Evolutionary conservation across 2,329 filamentous ascomycete species (phyloP).

Genomic region (Fusarium chuoi): DNA sequence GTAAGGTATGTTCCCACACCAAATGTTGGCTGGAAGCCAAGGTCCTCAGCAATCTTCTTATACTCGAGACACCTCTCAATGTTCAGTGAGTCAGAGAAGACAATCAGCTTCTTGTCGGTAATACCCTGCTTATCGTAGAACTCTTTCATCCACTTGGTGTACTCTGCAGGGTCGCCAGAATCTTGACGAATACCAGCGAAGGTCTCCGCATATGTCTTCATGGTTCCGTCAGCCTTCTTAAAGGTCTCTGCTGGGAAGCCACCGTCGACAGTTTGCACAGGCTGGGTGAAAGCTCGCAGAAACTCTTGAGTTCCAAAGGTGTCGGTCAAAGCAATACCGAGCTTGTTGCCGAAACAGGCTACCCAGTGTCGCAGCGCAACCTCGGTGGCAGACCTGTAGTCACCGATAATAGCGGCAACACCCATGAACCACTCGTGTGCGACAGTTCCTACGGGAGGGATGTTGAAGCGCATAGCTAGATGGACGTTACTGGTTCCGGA

Average conservation of each 20-base stretch:
- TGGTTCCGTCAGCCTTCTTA: conserved; percentile 51
- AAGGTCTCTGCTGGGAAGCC: conserved; percentile 56
- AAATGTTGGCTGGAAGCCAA: conserved; percentile 87
- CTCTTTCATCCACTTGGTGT: conserved; percentile 79
- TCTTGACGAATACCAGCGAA: conserved; percentile 91
- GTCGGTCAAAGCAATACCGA: conserved; percentile 92
- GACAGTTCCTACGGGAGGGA: conserved; percentile 85
- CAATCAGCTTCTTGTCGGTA: conserved; percentile 84
- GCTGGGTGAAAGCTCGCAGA: conserved; percentile 82
- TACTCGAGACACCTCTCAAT: conserved; percentile 92
- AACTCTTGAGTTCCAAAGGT: conserved; percentile 95
- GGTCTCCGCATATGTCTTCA: conserved; percentile 79
- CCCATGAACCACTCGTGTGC: conserved; percentile 99
- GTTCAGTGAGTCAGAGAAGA: conserved; percentile 95
- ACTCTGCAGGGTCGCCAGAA: conserved; percentile 84
- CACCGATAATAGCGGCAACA: conserved; percentile 86
- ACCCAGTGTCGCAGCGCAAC: conserved; percentile 89
- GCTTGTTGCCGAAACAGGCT: conserved; percentile 84
- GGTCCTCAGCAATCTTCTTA: conserved; percentile 81
- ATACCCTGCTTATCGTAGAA: conserved; percentile 85
- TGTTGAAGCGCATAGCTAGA: conserved; percentile 90
- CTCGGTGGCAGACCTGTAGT: conserved; percentile 88
- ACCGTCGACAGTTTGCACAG: conserved; percentile 59
- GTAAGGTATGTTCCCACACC: conserved; percentile 96
- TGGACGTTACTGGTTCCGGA: conserved; percentile 96